Evolutionary conservation across 352 stramenopile species (phyloP), one percentile per base, ranked within the genome.

Genomic region (Phytophthora nicotianae): DNA sequence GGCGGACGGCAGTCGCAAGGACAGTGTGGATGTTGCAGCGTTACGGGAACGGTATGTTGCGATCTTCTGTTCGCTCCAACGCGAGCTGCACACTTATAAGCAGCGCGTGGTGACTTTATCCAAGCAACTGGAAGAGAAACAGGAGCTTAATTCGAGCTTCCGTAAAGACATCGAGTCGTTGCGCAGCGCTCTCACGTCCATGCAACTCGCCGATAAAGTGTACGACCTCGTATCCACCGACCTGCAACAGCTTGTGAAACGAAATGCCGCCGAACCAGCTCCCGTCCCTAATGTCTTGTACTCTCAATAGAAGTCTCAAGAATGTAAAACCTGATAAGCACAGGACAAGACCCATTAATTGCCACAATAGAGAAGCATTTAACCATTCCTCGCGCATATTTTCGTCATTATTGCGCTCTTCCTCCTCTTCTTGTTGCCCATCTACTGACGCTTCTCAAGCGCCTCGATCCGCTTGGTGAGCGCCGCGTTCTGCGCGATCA

Each of bases 381-480:
- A 4, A 38, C 10, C 32, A 16, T 17, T 38, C 13, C 32, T 13
- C 43, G 14, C 53, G 43, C 20, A 27, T n/a, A 16, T 37, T 32
- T n/a, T 9, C n/a, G 42, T 58, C 61, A 64, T 63, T 55, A 64
- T 50, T 48, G 37, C 35, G 33, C 21, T 54, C 24, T 42, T 50
- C 16, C 32, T 41, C 29, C 29, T 11, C 21, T 24, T 8, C 40
- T 24, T 27, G 13, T 37, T 41, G 21, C 66, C 29, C 29, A 13
- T 35, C 57, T 83, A 84, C 68, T 89, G 62, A 64, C 65, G 72
- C 76, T 88, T 87, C 76, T 93, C 84, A 23, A 90, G 74, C 53
- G 83, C 75, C 53, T 89, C 82, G 49, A 91, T 79, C 50, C 84
- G 76, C 79, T 91, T 91, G 38, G 57, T 64, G n/a, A 93, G 79